phyloP scores from a whole-genome alignment of 257 asterid genomes.

The Sherardia arvensis region DNA sequence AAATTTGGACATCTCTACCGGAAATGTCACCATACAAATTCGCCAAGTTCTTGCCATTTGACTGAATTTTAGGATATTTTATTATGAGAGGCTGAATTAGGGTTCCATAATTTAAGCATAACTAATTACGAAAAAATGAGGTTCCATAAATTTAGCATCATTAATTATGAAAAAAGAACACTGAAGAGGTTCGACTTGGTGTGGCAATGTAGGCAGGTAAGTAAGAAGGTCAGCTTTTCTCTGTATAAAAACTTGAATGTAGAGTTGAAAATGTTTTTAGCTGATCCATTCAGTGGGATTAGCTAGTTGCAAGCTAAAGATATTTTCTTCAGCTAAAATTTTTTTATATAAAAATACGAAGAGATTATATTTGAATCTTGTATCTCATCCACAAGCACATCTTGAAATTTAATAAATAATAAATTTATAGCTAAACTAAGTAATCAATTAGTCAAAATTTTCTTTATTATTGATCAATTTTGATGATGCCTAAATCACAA shows the following conservation, averaged over 20 bases:
- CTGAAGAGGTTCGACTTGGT: not conserved
- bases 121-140: too few relatives aligned
- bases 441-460: too few relatives aligned
- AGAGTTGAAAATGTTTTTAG: not conserved
- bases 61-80: not conserved
- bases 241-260: too few relatives aligned
- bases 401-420: too few relatives aligned
- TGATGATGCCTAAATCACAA: too few relatives aligned
- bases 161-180: not conserved
- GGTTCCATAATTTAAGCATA: not conserved
- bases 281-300: not conserved
- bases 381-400: too few relatives aligned
- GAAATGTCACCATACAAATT: too few relatives aligned
- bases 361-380: not conserved
- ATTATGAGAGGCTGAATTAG: not conserved
- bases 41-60: not conserved
- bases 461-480: too few relatives aligned
- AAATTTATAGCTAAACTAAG: too few relatives aligned
- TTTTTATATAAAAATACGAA: not conserved
- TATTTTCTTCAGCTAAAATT: not conserved
- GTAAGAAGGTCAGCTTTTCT: too few relatives aligned
- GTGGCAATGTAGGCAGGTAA: not conserved
- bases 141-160: not conserved
- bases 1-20: not conserved
- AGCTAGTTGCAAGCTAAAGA: not conserved